Evolutionary conservation across 129 eudicot genomes (phyloP).

Genomic region (Tanacetum coccineum): DNA sequence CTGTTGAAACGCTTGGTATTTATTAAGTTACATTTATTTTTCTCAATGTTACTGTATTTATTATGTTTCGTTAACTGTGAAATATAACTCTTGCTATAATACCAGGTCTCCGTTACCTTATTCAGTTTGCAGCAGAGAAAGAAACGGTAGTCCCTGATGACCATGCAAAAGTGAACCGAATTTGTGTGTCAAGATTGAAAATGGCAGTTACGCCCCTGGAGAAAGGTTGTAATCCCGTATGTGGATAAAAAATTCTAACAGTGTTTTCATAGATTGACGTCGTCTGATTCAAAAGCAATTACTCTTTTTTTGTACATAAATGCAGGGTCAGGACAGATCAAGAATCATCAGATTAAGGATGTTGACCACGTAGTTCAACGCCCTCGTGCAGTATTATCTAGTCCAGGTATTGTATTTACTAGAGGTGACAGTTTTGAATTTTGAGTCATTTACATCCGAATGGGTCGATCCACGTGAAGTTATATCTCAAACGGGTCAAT

Average conservation of each 20-base stretch:
- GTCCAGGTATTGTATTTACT: constrained; percentile 22
- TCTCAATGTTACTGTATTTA: neutral
- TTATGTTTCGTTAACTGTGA: neutral
- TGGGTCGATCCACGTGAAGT: no score
- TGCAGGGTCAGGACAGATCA: constrained; percentile 12
- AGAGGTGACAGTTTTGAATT: neutral
- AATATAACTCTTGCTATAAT: neutral
- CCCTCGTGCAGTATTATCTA: constrained; percentile 37
- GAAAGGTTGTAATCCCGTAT: constrained; percentile 16
- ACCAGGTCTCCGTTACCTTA: constrained; percentile 25
- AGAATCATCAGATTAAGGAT: constrained; percentile 19
- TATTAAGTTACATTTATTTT: neutral
- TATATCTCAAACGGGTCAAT: no score
- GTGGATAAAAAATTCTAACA: neutral
- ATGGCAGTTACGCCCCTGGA: neutral
- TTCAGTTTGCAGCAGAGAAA: constrained; percentile 7
- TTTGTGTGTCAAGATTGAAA: constrained; percentile 18
- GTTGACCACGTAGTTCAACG: constrained; percentile 27
- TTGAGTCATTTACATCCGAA: neutral
- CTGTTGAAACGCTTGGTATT: neutral
- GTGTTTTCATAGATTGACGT: neutral
- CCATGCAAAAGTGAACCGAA: constrained; percentile 11
- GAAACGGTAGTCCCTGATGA: constrained; percentile 7
- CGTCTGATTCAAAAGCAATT: neutral
- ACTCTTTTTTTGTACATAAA: neutral